Base-by-base conservation (phyloP, 1,284 basidiomycete species). In the Macrocystidia cucumis region DNA sequence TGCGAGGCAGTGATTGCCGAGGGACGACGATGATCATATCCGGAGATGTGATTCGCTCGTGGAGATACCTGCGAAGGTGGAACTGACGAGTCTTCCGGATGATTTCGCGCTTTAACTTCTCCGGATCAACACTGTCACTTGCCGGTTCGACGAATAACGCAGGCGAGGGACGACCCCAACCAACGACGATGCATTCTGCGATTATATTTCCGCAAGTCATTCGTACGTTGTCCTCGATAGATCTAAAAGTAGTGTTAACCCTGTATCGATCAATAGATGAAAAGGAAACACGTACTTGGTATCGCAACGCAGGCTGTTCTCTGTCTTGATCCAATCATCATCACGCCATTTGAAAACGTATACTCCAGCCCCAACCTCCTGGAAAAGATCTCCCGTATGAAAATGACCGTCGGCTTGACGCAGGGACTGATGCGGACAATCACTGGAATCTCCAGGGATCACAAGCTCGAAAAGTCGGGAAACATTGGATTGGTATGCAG, bases 311-410 rank as follows among this genome's bases (percentile, higher is more conserved):
- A 82, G 58, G 45, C 80, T 78, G 52, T 71, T 81, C 49, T 81
- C 74, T 27, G 74, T 78, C 59, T 84, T 84, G 52, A 85, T 84
- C 81, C 81, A 85, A 52, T 85, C 81, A 43, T 84, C 81, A 43
- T 82, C 72, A 27, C 81, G 67, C 11, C 81, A 81, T 32, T 76
- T 68, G 48, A 72, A 80, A 19, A 73, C 50, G 52, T 76, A 85
- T 41, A 56, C 57, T 0, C 76, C 75, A 1, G 71, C 63, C 1
- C 57, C 40, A 21, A 67, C 59, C 49, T 80, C 72, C 43, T 74
- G 64, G 63, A 85, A 85, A 16, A 85, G 59, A 50, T 85, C 81
- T 4, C 81, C 81, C 8, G 82, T 85, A 53, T 82, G 79, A 57
- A 78, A 82, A 47, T 80, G 60, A 4, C 79, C 78, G 49, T 84